Evolutionary conservation across 2,329 filamentous ascomycete species (phyloP).

Genomic region (Aspergillus novoparasiticus): DNA sequence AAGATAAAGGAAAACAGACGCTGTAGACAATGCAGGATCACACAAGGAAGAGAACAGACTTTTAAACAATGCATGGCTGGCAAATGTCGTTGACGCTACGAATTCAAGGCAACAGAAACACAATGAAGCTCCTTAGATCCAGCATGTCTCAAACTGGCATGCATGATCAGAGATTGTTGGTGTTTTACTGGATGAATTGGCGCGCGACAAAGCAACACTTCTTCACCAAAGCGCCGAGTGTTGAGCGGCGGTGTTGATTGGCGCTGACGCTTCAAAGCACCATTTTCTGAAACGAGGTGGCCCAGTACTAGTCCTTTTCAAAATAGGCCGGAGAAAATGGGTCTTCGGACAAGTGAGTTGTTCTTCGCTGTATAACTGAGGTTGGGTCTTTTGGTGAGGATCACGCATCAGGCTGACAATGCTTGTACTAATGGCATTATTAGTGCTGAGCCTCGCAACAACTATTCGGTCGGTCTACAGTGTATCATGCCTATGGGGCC

Average conservation of each 20-base stretch:
- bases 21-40: neutral
- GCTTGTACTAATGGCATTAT: too few relatives aligned
- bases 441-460: too few relatives aligned
- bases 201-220: conserved; percentile 20
- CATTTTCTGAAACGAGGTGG: conserved; percentile 11
- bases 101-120: neutral
- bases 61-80: neutral
- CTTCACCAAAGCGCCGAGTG: neutral
- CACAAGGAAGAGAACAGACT: neutral
- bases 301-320: neutral
- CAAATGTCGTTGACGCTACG: neutral
- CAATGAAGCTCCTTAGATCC: neutral
- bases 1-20: neutral
- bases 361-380: neutral
- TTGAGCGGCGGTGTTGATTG: conserved; percentile 7
- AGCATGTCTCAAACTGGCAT: neutral
- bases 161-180: conserved; percentile 11
- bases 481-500: too few relatives aligned
- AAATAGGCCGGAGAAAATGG: neutral
- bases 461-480: too few relatives aligned
- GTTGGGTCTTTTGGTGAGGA: neutral
- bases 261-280: conserved; percentile 6
- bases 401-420: too few relatives aligned
- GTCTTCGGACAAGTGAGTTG: neutral
- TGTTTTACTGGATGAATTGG: conserved; percentile 12